phyloP scores from a whole-genome alignment of 169 alveolate species.

The Pseudocohnilembus persalinus region DNA sequence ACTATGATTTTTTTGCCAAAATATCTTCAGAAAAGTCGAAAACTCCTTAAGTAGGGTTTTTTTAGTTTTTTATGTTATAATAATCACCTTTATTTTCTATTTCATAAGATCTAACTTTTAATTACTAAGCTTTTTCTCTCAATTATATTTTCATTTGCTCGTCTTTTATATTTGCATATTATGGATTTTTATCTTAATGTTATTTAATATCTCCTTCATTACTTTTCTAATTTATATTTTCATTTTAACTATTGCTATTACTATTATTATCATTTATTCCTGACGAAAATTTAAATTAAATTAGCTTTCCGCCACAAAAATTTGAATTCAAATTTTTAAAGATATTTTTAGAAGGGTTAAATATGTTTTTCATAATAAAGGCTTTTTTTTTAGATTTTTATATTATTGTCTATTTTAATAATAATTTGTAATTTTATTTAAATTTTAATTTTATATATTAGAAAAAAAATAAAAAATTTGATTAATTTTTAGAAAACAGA shows the following conservation, averaged over 20 bases:
- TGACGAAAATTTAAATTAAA: too few species aligned
- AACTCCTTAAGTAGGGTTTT: slow-evolving; percentile 36
- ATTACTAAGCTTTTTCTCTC: background rate
- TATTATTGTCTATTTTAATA: background rate
- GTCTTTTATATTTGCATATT: background rate
- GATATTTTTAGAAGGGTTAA: background rate
- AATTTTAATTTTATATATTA: too few species aligned
- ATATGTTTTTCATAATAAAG: background rate
- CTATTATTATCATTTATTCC: too few species aligned
- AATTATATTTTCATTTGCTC: background rate
- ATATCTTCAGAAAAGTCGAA: slow-evolving; percentile 36
- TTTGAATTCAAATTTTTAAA: background rate
- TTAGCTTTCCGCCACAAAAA: too few species aligned
- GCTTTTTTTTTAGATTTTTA: background rate
- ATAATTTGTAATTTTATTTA: too few species aligned
- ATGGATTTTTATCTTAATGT: background rate
- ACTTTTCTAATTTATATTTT: too few species aligned
- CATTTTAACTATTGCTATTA: background rate
- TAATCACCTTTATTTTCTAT: slow-evolving; percentile 18
- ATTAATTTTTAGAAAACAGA: too few species aligned
- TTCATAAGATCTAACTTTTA: slow-evolving; percentile 14
- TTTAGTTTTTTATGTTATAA: slow-evolving; percentile 38
- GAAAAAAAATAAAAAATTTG: too few species aligned
- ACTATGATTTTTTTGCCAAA: slow-evolving; percentile 9
- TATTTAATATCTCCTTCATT: background rate